Evolutionary conservation across 2,329 filamentous ascomycete genomes (phyloP).

Genomic region (Waltergamsia citrina): DNA sequence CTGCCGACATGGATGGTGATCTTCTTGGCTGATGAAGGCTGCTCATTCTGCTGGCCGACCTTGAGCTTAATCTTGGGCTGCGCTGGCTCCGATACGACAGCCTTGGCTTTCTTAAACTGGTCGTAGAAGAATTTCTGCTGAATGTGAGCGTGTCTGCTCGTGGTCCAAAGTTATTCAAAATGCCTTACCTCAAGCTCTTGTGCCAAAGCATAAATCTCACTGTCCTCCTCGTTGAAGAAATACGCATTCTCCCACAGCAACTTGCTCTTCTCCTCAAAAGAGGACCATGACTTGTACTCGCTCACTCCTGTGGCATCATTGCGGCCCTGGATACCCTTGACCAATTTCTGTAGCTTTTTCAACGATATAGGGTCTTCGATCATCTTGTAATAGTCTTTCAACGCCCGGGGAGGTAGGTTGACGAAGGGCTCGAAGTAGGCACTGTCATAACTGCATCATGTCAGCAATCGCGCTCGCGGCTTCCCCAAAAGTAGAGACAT

Average conservation of each 20-base stretch:
- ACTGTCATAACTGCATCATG: constrained; percentile 55
- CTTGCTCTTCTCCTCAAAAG: constrained; percentile 70
- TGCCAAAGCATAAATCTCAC: constrained; percentile 70
- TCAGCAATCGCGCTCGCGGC: constrained; percentile 14
- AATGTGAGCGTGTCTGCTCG: constrained; percentile 6
- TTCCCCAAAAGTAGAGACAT: constrained; percentile 14
- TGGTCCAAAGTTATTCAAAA: neutral
- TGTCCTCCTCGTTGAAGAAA: constrained; percentile 86
- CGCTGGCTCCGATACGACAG: constrained; percentile 60
- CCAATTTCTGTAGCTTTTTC: constrained; percentile 65
- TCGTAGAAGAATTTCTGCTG: constrained; percentile 57
- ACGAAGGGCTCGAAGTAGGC: constrained; percentile 66
- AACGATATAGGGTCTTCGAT: constrained; percentile 76
- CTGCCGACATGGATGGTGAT: constrained; percentile 62
- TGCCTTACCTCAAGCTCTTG: constrained; percentile 63
- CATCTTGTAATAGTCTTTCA: constrained; percentile 80
- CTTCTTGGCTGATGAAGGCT: constrained; percentile 42
- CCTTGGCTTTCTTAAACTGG: constrained; percentile 62
- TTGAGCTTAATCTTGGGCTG: constrained; percentile 77
- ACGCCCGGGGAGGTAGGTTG: constrained; percentile 62
- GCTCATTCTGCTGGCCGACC: constrained; percentile 40
- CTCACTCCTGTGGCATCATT: constrained; percentile 51
- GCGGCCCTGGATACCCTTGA: constrained; percentile 63
- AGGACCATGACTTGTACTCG: constrained; percentile 73
- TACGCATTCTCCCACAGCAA: constrained; percentile 83